These are phyloP conservation scores for Fusarium brachygibbosum DNA, from an alignment of 2,329 filamentous ascomycete species.

Conservation along the genomic window DNA sequence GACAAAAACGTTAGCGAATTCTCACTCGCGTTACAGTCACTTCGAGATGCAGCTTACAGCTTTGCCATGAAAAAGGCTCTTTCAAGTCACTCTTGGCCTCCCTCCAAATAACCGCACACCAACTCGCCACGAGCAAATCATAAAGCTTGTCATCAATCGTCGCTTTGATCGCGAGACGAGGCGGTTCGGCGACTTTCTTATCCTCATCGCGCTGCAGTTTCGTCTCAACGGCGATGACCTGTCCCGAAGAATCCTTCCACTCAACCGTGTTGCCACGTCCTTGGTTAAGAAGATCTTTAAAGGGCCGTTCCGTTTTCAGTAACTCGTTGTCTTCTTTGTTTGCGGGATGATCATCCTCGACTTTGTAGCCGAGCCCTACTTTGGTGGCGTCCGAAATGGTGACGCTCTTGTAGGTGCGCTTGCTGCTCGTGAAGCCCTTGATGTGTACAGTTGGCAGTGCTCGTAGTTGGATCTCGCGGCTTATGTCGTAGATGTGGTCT, in stretches of 20 bases:
- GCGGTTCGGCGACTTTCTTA: slow-evolving; percentile 29
- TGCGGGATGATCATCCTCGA: slow-evolving; percentile 3
- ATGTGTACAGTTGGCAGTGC: slow-evolving; percentile 30
- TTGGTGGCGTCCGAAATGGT: slow-evolving; percentile 33
- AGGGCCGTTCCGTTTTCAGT: slow-evolving; percentile 40
- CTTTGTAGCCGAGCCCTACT: slow-evolving; percentile 38
- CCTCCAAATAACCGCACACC: slow-evolving; percentile 50
- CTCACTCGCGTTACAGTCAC: neutral
- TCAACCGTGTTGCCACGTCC: slow-evolving; percentile 39
- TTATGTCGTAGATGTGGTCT: slow-evolving; percentile 52
- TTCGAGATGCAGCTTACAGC: slow-evolving; percentile 33
- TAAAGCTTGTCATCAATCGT: slow-evolving; percentile 45
- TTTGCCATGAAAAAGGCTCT: slow-evolving; percentile 45
- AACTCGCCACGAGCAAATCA: slow-evolving; percentile 50
- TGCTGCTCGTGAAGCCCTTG: slow-evolving; percentile 40
- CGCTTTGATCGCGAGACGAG: slow-evolving; percentile 44
- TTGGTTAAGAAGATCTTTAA: slow-evolving; percentile 42
- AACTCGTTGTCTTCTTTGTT: slow-evolving; percentile 20
- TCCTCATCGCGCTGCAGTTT: slow-evolving; percentile 39
- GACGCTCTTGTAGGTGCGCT: slow-evolving; percentile 39
- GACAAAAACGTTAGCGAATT: neutral
- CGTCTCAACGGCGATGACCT: slow-evolving; percentile 47
- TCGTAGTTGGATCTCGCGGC: slow-evolving; percentile 22
- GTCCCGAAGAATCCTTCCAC: slow-evolving; percentile 46
- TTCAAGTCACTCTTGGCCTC: slow-evolving; percentile 43